Evolutionary conservation across 768 basidiomycete genomes (phyloP), one percentile per base, ranked within the genome.

Genomic region (Boletus bicolor): DNA sequence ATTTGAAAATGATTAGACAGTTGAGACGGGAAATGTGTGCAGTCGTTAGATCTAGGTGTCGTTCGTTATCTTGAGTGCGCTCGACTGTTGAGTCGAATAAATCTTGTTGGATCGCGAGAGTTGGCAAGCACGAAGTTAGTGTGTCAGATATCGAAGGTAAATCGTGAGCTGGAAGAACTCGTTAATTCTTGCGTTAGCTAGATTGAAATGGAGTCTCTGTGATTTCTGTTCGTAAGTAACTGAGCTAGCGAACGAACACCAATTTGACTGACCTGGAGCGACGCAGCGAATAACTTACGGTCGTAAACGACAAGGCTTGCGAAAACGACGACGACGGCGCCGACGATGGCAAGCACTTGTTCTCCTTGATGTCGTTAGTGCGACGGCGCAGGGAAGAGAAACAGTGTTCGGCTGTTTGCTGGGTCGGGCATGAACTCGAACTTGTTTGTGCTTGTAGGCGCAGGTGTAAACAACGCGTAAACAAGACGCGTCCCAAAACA

Each of bases 381-480:
- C 57, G 51, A 64, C 44, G 61, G 54, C 55, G 58, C 59, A 42
- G 48, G 26, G 49, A 51, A 63, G 50, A 63, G 60, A 62, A 61
- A 67, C 59, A 49, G 39, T 15, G 45, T 9, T 51, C 46, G 43
- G 11, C 28, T n/a, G 4, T 8, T 37, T 17, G 15, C 15, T 15
- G 1, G 30, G 6, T 34, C 44, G 38, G 19, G 34, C 19, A 57
- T 21, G 58, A 72, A 72, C 21, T 72, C 56, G 71, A 71, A 71
- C 69, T 64, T 71, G 58, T 71, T 71, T 71, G 70, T 53, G 41
- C 47, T 55, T 71, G 71, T 72, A 59, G 69, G 60, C 9, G 30
- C 19, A 32, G 0, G 8, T 3, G 24, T 48, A 71, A 71, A 71
- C 42, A 72, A 66, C 69, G 49, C 69, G 71, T 66, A 69, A 71